phyloP scores from a whole-genome alignment of 495 filamentous ascomycete species.

The Lichina pygmaea region DNA sequence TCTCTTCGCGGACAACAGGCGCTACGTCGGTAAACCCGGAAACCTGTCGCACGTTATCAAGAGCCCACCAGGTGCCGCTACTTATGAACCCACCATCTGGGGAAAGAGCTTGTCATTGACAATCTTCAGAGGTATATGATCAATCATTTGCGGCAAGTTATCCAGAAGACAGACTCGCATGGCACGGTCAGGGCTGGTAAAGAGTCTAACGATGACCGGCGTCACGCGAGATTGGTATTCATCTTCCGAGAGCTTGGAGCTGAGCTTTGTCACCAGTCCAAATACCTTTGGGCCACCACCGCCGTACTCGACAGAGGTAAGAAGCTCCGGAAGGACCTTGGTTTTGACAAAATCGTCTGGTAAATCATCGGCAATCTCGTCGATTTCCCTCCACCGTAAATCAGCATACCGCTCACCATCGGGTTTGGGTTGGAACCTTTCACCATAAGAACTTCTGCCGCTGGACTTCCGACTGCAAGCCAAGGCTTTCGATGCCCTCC shows the following conservation, averaged over 20 bases:
- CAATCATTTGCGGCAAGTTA: slow-evolving; percentile 74
- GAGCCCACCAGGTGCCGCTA: neutral
- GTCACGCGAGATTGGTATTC: slow-evolving; percentile 70
- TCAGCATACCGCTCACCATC: neutral
- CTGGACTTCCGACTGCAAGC: slow-evolving; percentile 62
- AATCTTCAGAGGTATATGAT: slow-evolving; percentile 62
- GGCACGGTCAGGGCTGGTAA: slow-evolving; percentile 74
- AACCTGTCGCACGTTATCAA: slow-evolving; percentile 19
- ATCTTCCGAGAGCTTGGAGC: slow-evolving; percentile 57
- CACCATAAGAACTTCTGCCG: slow-evolving; percentile 66
- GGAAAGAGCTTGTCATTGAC: slow-evolving; percentile 96
- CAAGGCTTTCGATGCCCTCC: slow-evolving; percentile 75
- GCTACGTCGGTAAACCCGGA: slow-evolving; percentile 83
- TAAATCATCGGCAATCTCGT: slow-evolving; percentile 71
- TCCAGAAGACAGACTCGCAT: slow-evolving; percentile 80
- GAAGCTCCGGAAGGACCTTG: slow-evolving; percentile 83
- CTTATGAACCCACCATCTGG: slow-evolving; percentile 33
- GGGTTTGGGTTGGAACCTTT: slow-evolving; percentile 7
- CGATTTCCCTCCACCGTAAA: slow-evolving; percentile 34
- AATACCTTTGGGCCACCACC: slow-evolving; percentile 89
- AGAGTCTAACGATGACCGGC: slow-evolving; percentile 67
- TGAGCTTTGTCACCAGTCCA: slow-evolving; percentile 65
- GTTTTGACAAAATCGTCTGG: slow-evolving; percentile 94
- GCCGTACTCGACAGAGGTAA: slow-evolving; percentile 92
- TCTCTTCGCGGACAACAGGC: slow-evolving; percentile 81